phyloP scores from a whole-genome alignment of 176 grass and related monocot species.

The Paspalum vaginatum region DNA sequence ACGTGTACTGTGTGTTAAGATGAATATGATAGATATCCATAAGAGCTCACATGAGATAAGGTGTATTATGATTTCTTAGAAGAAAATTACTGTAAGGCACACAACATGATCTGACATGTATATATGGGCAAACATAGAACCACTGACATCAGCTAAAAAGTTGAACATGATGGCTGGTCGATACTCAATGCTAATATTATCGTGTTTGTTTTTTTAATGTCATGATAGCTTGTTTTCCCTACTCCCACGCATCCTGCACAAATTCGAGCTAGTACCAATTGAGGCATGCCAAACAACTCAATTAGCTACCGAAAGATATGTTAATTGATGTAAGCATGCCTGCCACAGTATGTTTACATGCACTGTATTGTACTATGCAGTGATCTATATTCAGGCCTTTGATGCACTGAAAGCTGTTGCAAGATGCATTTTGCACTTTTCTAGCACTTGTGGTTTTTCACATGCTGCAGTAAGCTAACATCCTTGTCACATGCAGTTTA shows the following conservation, averaged over 20 bases:
- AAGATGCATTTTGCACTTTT: neutral
- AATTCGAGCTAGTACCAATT: neutral
- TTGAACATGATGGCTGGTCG: conserved; percentile 30
- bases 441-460: neutral
- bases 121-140: neutral
- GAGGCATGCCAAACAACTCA: neutral
- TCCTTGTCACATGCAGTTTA: conserved; percentile 60
- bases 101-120: neutral
- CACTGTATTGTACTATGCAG: neutral
- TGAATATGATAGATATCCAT: neutral
- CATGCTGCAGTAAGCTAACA: conserved; percentile 26
- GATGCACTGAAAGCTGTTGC: neutral
- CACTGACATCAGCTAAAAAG: conserved; percentile 3
- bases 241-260: neutral
- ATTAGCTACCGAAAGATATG: neutral
- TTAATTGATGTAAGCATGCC: conserved; percentile 4
- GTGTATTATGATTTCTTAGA: neutral
- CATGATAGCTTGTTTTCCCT: neutral
- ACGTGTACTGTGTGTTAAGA: conserved; percentile 2
- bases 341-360: neutral
- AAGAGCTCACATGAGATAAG: neutral
- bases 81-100: neutral
- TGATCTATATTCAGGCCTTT: neutral
- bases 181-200: neutral
- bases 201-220: neutral